A percentile compares a stretch with the other conserved stretches of the same genome.
Evolutionary conservation across 2,329 filamentous ascomycete genomes (phyloP).

Genomic region (Endocalyx cinctus): DNA sequence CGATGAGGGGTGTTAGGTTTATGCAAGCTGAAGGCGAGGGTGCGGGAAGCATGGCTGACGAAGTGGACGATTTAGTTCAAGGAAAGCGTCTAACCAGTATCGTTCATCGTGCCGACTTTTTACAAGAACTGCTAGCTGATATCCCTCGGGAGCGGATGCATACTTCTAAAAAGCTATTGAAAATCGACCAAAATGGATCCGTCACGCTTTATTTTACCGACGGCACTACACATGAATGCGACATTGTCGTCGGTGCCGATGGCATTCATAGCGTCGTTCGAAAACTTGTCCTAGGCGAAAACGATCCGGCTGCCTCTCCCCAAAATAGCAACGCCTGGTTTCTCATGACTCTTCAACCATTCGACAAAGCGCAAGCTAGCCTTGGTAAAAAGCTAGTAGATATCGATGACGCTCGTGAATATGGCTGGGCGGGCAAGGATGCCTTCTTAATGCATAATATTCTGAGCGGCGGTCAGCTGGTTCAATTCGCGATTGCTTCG

Average conservation of each 20-base stretch:
- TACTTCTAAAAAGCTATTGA: slow-evolving; percentile 16
- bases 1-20: slow-evolving; percentile 16
- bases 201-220: slow-evolving; percentile 16
- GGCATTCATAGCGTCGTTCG: slow-evolving; percentile 34
- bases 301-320: slow-evolving; percentile 16
- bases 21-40: slow-evolving; percentile 15
- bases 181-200: slow-evolving; percentile 2
- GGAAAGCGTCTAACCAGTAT: slow-evolving; percentile 13
- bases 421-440: slow-evolving; percentile 15
- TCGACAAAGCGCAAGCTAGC: slow-evolving; percentile 11
- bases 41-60: slow-evolving; percentile 6
- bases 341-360: slow-evolving; percentile 17
- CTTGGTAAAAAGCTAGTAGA: slow-evolving; percentile 13
- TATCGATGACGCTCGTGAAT: slow-evolving; percentile 16
- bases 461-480: slow-evolving; percentile 12
- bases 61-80: slow-evolving; percentile 4
- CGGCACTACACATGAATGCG: slow-evolving; percentile 19
- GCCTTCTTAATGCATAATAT: slow-evolving; percentile 13
- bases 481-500: slow-evolving; percentile 15
- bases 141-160: slow-evolving; percentile 15
- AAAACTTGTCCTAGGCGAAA: slow-evolving; percentile 26
- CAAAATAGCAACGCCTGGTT: slow-evolving; percentile 17
- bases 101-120: slow-evolving; percentile 12
- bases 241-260: slow-evolving; percentile 36
- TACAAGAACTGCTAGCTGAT: slow-evolving; percentile 13